phyloP scores from a whole-genome alignment of 2,329 filamentous ascomycete species.

The Cadophora sp. region DNA sequence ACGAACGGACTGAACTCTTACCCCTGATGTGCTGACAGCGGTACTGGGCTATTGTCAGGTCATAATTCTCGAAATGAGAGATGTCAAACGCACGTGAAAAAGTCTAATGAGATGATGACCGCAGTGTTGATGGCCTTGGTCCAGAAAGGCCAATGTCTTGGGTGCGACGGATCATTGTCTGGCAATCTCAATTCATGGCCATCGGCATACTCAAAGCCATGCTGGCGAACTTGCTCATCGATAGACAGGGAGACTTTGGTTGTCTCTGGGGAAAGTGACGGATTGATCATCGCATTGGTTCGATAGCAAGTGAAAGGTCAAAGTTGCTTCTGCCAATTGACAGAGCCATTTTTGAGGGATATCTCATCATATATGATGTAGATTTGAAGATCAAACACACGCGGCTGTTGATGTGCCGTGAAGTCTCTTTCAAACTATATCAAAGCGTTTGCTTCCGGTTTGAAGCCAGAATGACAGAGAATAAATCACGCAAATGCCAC shows the following conservation, averaged over 20 bases:
- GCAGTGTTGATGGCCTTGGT: too few species aligned
- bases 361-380: background rate
- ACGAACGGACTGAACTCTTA: background rate
- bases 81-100: background rate
- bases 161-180: background rate
- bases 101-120: background rate
- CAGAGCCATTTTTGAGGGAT: background rate
- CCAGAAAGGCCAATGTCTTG: background rate
- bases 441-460: too few species aligned
- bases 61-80: background rate
- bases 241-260: background rate
- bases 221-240: background rate
- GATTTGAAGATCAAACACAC: too few species aligned
- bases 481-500: too few species aligned
- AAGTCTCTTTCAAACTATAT: too few species aligned
- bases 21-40: background rate
- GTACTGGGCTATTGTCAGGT: background rate
- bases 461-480: too few species aligned
- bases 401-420: too few species aligned
- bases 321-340: background rate
- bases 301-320: background rate
- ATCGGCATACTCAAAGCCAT: background rate
- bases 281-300: background rate
- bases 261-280: background rate
- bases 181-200: background rate